phyloP scores from a whole-genome alignment of 768 basidiomycete species.

The Trametes punicea region DNA sequence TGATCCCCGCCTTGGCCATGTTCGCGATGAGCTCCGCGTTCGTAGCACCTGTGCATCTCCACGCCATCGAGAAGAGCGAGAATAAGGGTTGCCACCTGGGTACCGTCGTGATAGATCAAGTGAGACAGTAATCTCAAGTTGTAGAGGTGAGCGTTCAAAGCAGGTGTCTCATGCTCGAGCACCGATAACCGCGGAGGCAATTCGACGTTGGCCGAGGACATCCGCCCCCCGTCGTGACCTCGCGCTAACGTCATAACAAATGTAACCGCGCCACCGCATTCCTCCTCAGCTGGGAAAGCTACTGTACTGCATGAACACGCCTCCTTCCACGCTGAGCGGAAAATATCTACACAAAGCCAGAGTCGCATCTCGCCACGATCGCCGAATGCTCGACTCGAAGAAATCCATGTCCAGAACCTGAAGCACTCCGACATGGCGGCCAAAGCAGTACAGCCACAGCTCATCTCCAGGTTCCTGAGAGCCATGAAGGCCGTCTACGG shows the following conservation, averaged over 20 bases:
- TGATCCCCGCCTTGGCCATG: conserved; percentile 51
- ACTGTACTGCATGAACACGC: not conserved
- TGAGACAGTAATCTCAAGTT: no score
- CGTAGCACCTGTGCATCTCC: conserved; percentile 68
- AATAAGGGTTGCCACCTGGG: not conserved
- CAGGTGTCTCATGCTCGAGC: no score
- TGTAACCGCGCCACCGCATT: not conserved
- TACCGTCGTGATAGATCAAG: not conserved
- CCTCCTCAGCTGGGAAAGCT: not conserved
- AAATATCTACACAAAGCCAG: not conserved
- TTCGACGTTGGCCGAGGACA: no score
- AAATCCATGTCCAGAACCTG: not conserved
- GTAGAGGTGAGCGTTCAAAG: no score
- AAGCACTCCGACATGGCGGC: not conserved
- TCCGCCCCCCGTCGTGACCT: no score
- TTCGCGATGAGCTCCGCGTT: conserved; percentile 75
- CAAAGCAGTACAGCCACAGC: not conserved
- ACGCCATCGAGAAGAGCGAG: conserved; percentile 59
- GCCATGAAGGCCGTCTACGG: conserved; percentile 25
- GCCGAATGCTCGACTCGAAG: no score
- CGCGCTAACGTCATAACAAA: not conserved
- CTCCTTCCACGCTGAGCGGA: not conserved
- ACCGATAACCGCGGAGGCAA: not conserved
- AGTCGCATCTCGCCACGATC: no score
- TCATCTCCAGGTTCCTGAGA: conserved; percentile 12